Evolutionary conservation across 2,329 filamentous ascomycete genomes (phyloP), one percentile per base, ranked within the genome.

Genomic region (Trichoderma brevicompactum): DNA sequence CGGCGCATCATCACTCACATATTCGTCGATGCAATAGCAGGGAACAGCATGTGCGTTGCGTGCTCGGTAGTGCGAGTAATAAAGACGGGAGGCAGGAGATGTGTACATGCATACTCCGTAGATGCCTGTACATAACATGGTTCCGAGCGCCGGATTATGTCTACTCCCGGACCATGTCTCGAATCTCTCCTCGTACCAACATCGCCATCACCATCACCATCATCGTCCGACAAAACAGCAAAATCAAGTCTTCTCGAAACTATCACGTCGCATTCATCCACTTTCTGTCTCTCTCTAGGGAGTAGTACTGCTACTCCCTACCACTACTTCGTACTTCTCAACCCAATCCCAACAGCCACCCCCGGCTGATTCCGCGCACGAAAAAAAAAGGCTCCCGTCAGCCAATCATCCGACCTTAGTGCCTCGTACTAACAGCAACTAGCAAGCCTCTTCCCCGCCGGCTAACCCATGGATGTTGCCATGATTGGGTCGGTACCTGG

Each of bases 351-450:
- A 49, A 12, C 17, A 17, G 44, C 44, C 17, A 23, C 17, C 17
- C 17, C 23, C 23, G 46, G 46, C 46, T n/a, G 12, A 49, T 49
- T 28, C 23, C 46, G 23, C 46, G 19, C 46, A 13, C 13, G 46
- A 32, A 49, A 49, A 32, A 49, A 32, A 28, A 32, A 10, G 12
- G 46, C 46, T 50, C 3, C 48, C 48, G 28, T n/a, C 48, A 50
- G 48, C 48, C 48, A 50, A 40, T 49, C 56, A 40, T 49, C 34
- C 32, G 17, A 7, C 41, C 38, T 8, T 23, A 58, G n/a, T 40
- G 43, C 55, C 55, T 59, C 55, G 43, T 19, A 46, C 44, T 48
- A 48, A 17, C 55, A 49, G 8, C 44, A 44, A 28, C 44, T 38
- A 50, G 10, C 34, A 40, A 28, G 56, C 44, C 34, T 41, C 34